Conservation (phyloP, 306 rosid species). For the Pueraria montana region DNA sequence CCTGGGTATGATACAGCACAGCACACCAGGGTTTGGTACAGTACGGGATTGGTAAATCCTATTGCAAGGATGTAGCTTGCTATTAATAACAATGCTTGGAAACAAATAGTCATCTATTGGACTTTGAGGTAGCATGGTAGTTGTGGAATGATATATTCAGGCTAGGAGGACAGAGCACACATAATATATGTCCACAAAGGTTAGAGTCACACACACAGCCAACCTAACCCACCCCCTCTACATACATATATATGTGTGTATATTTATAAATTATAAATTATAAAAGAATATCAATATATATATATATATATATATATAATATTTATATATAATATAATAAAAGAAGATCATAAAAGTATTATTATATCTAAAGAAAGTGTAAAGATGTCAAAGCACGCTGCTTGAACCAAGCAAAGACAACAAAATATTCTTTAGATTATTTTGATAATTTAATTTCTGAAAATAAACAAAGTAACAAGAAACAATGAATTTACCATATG, state of each 20-base stretch:
- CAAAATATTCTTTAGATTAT: constrained; percentile 3
- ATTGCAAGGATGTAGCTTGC: no score
- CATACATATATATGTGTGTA: no score
- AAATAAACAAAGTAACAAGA: constrained; percentile 35
- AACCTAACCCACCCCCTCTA: not conserved
- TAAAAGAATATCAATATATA: not conserved
- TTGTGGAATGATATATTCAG: not conserved
- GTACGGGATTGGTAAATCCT: no score
- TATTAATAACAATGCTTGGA: not conserved
- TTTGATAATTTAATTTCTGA: constrained; percentile 14
- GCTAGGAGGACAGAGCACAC: not conserved
- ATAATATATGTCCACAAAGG: not conserved
- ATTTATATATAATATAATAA: no score
- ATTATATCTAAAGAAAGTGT: not conserved
- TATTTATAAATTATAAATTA: no score
- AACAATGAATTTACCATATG: constrained; percentile 63
- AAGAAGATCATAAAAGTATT: no score
- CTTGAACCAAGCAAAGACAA: not conserved
- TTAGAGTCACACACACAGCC: not conserved
- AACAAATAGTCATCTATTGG: not conserved
- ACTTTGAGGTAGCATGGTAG: not conserved
- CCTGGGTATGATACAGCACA: not conserved
- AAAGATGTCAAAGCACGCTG: not conserved
- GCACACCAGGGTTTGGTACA: not conserved
- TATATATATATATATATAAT: no score